Percentiles rank a stretch among this genome's conserved stretches.
Conservation (phyloP, 148 eudicot species). For the Rhododendron simsii region DNA sequence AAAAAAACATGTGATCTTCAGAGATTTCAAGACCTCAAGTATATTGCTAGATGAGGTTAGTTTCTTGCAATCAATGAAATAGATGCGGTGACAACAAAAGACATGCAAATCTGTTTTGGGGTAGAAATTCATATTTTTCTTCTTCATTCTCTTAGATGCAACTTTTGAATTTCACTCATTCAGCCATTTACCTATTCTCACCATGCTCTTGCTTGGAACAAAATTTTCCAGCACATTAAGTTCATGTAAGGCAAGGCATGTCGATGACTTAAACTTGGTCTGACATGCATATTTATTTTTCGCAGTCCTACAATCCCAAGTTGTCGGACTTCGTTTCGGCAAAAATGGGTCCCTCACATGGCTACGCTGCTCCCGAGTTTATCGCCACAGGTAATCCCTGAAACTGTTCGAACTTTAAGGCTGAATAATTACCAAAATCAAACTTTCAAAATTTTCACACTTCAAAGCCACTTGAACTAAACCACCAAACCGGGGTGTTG, state of each 20-base stretch:
- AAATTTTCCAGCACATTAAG: neutral
- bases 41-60: constrained; percentile 82
- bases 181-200: neutral
- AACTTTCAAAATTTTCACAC: neutral
- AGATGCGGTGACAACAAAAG: neutral
- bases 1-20: constrained; percentile 56
- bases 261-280: neutral
- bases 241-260: neutral
- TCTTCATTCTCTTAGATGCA: neutral
- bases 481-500: neutral
- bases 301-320: constrained; percentile 69
- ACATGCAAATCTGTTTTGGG: neutral
- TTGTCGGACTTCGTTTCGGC: constrained; percentile 86
- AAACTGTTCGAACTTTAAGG: neutral
- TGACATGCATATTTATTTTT: neutral
- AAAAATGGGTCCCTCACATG: constrained; percentile 18
- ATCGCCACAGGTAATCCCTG: too few species aligned
- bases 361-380: too few species aligned
- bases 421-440: neutral
- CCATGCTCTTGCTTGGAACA: neutral
- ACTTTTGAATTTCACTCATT: neutral
- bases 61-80: neutral
- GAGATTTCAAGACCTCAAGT: constrained; percentile 84
- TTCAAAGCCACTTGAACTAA: neutral
- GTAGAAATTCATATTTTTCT: neutral